Evolutionary conservation across 139 green algal genomes (phyloP), one percentile per base, ranked within the genome.

Genomic region (Coelastrella sp.): DNA sequence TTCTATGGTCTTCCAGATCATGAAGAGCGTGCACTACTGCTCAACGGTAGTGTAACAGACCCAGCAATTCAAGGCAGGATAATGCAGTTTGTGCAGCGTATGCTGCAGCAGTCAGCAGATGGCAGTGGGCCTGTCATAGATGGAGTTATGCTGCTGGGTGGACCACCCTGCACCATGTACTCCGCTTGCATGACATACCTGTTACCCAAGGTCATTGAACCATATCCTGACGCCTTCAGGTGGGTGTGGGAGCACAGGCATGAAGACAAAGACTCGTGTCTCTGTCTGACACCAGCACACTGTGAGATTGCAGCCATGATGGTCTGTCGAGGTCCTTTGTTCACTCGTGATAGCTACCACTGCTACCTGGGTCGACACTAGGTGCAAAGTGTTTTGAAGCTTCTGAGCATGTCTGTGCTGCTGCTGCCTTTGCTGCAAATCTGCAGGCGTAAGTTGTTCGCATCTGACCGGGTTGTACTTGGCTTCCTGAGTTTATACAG

Each of bases 81-180:
- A 21, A 11, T 77, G 68, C 68, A 27, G 23, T 77, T 77, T 37
- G 68, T 77, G 38, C 68, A 77, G 68, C 68, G 68, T 2, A 57
- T 77, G 38, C 38, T 77, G 37, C 68, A 77, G 68, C 68, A 57
- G 4, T 77, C 68, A 35, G 38, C 68, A 34, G 68, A 77, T 59
- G 68, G 68, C 40, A 77, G 37, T 3, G 38, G 68, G 8, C 68
- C 27, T 8, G 38, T 45, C 68, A 77, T 77, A 23, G 40, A 77
- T 48, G 27, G 40, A 2, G 40, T 77, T 8, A 32, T 77, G 38
- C 6, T 77, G 23, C 27, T 77, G 37, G 68, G 38, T 15, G 45
- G 68, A 11, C 68, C 68, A 9, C 53, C 53, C 19, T 64, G 53
- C 35, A 48, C 38, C 32, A 48, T 48, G 27, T 45, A 77, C 38